phyloP scores from a whole-genome alignment of 306 rosid species.

The Prunus padus region DNA sequence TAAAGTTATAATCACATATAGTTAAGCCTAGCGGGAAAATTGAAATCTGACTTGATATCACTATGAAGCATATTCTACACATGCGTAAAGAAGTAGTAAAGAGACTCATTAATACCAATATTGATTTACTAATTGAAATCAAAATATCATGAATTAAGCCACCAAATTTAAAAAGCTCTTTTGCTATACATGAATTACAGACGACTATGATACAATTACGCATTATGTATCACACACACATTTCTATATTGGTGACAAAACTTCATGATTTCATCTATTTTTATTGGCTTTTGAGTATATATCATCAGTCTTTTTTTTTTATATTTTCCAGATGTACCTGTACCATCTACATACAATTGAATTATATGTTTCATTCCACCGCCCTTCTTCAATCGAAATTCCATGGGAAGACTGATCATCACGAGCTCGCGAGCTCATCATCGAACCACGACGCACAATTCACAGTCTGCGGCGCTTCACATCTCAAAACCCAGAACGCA shows the following conservation, averaged over 20 bases:
- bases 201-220: constrained; percentile 14
- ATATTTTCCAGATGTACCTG: not conserved
- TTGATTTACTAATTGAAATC: not conserved
- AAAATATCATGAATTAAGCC: constrained; percentile 11
- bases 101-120: not conserved
- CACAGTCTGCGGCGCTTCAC: not conserved
- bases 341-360: not conserved
- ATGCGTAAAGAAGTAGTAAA: no score
- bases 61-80: no score
- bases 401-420: not conserved
- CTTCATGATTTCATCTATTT: constrained; percentile 13
- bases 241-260: constrained; percentile 12
- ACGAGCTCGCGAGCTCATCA: not conserved
- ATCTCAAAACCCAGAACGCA: not conserved
- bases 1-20: no score
- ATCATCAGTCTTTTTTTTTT: not conserved
- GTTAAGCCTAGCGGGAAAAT: no score
- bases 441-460: not conserved
- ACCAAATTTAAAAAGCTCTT: constrained; percentile 24
- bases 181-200: constrained; percentile 32
- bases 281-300: not conserved
- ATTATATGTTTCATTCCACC: not conserved
- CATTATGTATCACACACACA: not conserved
- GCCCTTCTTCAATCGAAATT: not conserved
- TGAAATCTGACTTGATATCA: no score